These are phyloP conservation scores for Gautieria morchelliformis DNA, from an alignment of 768 basidiomycete genomes.

Conservation along the genomic window DNA sequence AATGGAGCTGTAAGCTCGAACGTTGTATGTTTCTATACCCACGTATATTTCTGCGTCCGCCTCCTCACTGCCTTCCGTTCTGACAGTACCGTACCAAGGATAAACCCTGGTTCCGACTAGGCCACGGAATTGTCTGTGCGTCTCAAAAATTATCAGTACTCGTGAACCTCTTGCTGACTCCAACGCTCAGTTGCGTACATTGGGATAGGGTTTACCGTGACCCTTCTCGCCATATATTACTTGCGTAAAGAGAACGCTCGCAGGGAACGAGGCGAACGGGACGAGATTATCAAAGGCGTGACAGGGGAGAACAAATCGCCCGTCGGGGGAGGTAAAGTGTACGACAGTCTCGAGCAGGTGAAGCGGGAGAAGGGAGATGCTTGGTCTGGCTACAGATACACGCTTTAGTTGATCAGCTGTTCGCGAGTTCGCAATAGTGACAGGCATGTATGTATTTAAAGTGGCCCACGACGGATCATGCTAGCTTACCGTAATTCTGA, in stretches of 20 bases:
- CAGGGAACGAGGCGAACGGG: slow-evolving; percentile 57
- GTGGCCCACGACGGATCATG: no score
- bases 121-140: slow-evolving; percentile 45
- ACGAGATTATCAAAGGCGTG: slow-evolving; percentile 52
- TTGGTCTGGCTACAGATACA: slow-evolving; percentile 73
- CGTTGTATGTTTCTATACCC: slow-evolving; percentile 36
- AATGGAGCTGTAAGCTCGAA: slow-evolving; percentile 74
- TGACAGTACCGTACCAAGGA: slow-evolving; percentile 52
- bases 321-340: slow-evolving; percentile 26
- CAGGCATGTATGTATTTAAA: no score
- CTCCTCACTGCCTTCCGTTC: background rate
- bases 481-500: no score
- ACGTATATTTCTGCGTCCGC: background rate
- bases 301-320: slow-evolving; percentile 19
- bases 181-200: slow-evolving; percentile 48
- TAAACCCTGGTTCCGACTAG: slow-evolving; percentile 56
- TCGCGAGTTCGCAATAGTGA: no score
- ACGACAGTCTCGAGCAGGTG: slow-evolving; percentile 37
- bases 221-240: slow-evolving; percentile 30
- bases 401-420: slow-evolving; percentile 26
- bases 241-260: slow-evolving; percentile 53
- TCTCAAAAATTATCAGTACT: background rate
- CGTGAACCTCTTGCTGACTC: background rate
- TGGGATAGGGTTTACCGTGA: slow-evolving; percentile 45
- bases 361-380: slow-evolving; percentile 61